Evolutionary conservation across 2,329 filamentous ascomycete species (phyloP).

Genomic region (Monilinia laxa): DNA sequence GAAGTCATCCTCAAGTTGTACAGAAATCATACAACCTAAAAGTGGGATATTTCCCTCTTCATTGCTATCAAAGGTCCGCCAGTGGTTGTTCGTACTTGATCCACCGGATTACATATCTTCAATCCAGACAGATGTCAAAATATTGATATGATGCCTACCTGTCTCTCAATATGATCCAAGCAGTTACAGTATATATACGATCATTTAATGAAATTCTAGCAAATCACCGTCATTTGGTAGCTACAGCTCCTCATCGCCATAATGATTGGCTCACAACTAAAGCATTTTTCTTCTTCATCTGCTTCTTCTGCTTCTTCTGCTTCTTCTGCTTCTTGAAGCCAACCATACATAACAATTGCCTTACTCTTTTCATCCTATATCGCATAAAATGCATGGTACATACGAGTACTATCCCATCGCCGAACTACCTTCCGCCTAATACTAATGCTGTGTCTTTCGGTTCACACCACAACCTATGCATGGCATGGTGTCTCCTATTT

Average conservation of each 20-base stretch:
- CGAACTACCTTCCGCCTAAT: conserved; percentile 8
- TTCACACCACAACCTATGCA: conserved; percentile 8
- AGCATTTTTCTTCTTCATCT: background rate
- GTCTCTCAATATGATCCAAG: background rate
- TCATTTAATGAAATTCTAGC: conserved; percentile 14
- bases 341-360: background rate
- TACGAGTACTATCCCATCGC: background rate
- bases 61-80: no score
- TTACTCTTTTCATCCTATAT: background rate
- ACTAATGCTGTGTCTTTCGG: conserved; percentile 3
- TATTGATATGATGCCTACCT: background rate
- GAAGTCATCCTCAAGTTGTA: conserved; percentile 4
- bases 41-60: no score
- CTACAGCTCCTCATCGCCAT: conserved; percentile 7
- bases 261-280: conserved; percentile 10
- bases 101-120: background rate
- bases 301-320: no score
- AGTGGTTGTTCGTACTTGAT: background rate
- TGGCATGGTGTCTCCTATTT: conserved; percentile 12
- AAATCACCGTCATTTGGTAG: conserved; percentile 23
- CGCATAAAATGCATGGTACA: conserved; percentile 6
- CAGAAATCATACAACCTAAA: background rate
- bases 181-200: background rate
- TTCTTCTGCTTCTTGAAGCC: no score
- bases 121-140: background rate